phyloP scores from a whole-genome alignment of 495 filamentous ascomycete species.

The Daldinia childiae region DNA sequence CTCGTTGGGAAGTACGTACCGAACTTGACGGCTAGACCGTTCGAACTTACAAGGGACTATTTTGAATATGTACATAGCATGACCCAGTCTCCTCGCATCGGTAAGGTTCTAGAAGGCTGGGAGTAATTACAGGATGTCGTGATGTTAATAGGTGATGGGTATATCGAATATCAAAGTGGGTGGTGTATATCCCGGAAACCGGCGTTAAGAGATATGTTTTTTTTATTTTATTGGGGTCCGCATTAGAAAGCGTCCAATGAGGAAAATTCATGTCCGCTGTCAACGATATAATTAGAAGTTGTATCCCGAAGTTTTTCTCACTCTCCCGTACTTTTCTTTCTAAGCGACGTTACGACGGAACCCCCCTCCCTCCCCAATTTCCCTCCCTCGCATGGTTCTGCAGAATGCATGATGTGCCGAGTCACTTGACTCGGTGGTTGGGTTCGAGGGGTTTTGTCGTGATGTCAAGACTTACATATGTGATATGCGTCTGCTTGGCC shows the following conservation, averaged over 20 bases:
- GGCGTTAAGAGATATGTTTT: slow-evolving; percentile 21
- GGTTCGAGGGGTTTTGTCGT: slow-evolving; percentile 8
- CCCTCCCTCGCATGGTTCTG: slow-evolving; percentile 9
- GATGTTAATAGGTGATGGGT: neutral
- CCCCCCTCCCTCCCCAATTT: neutral
- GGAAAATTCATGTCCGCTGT: slow-evolving; percentile 1
- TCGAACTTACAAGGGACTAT: slow-evolving; percentile 89
- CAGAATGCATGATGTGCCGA: slow-evolving; percentile 25
- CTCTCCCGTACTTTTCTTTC: slow-evolving; percentile 7
- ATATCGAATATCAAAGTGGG: slow-evolving; percentile 9
- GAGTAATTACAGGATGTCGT: slow-evolving; percentile 60
- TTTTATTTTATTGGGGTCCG: slow-evolving; percentile 22
- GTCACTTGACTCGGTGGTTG: slow-evolving; percentile 20
- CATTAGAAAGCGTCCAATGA: slow-evolving; percentile 11
- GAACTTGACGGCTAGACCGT: slow-evolving; percentile 87
- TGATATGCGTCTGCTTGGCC: slow-evolving; percentile 18
- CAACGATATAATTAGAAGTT: slow-evolving; percentile 18
- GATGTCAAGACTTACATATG: slow-evolving; percentile 18
- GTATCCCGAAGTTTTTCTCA: slow-evolving; percentile 7
- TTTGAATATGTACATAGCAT: slow-evolving; percentile 96
- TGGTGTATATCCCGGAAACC: slow-evolving; percentile 6
- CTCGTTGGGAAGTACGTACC: slow-evolving; percentile 91
- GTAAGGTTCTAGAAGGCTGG: slow-evolving; percentile 84
- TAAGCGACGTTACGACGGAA: slow-evolving; percentile 20
- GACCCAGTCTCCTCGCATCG: slow-evolving; percentile 91